Percentiles rank a stretch among this genome's conserved stretches.
phyloP scores from a whole-genome alignment of 768 basidiomycete genomes.

The Tylopilus sp. region DNA sequence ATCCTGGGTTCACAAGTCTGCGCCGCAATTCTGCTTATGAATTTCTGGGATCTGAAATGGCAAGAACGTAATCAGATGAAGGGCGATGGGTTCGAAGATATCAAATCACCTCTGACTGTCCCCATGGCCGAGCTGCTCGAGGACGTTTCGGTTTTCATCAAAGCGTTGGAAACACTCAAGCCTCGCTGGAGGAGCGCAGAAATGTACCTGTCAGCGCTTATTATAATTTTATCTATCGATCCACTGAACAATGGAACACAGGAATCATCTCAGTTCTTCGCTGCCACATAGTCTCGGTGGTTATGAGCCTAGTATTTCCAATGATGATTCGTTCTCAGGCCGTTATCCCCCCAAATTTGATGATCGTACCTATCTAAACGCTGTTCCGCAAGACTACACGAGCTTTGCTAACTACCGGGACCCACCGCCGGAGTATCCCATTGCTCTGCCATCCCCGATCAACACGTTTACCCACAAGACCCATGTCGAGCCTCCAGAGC shows the following conservation, averaged over 20 bases:
- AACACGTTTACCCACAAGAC: slow-evolving; percentile 11
- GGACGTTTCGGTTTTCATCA: slow-evolving; percentile 25
- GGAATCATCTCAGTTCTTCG: slow-evolving; percentile 27
- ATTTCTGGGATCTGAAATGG: slow-evolving; percentile 55
- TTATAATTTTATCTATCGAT: slow-evolving; percentile 7
- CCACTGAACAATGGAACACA: slow-evolving; percentile 33
- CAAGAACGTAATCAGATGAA: slow-evolving; percentile 37
- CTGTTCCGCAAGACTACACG: slow-evolving; percentile 14
- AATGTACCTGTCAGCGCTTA: slow-evolving; percentile 33
- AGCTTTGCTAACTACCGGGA: slow-evolving; percentile 12
- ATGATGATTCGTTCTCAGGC: slow-evolving; percentile 6
- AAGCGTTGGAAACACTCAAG: slow-evolving; percentile 25
- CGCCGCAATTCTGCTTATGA: slow-evolving; percentile 51
- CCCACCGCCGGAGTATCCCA: slow-evolving; percentile 12
- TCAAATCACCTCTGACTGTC: slow-evolving; percentile 28
- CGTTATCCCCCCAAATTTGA: slow-evolving; percentile 9
- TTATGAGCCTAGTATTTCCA: slow-evolving; percentile 16
- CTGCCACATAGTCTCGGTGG: slow-evolving; percentile 26
- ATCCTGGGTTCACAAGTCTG: slow-evolving; percentile 47
- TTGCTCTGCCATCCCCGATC: slow-evolving; percentile 6
- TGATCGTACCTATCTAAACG: slow-evolving; percentile 5
- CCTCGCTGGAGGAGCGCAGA: slow-evolving; percentile 33
- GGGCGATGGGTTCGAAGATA: slow-evolving; percentile 21
- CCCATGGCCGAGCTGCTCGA: slow-evolving; percentile 32
- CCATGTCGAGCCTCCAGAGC: slow-evolving; percentile 9